Percentiles rank a stretch among this genome's conserved stretches.
Conservation (phyloP, 768 basidiomycete genomes). For the Saitozyma sp. region DNA sequence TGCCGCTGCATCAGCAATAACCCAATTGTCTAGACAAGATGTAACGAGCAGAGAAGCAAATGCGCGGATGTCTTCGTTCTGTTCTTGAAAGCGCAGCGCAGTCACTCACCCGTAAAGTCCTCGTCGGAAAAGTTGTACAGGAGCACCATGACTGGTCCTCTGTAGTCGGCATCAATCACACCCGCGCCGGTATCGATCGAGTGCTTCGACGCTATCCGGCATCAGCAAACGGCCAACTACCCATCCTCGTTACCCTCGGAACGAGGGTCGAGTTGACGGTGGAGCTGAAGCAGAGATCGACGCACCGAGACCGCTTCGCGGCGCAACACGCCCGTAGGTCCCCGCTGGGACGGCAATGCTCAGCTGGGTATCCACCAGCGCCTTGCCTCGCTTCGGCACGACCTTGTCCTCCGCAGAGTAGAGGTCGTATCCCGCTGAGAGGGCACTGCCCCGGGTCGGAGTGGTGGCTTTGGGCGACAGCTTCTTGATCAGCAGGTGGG, state of each 20-base stretch:
- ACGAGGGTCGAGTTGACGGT: not conserved
- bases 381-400: conserved; percentile 87
- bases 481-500: conserved; percentile 71
- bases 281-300: conserved; percentile 9
- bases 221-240: not conserved
- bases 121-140: conserved; percentile 88
- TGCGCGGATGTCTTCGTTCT: too few relatives aligned
- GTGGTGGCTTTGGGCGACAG: conserved; percentile 76
- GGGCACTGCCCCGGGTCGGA: conserved; percentile 80
- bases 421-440: conserved; percentile 93
- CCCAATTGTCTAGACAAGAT: too few relatives aligned
- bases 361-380: conserved; percentile 83
- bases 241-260: not conserved
- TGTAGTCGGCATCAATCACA: conserved; percentile 94
- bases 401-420: conserved; percentile 80
- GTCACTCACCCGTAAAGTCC: conserved; percentile 73
- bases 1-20: not conserved
- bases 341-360: conserved; percentile 91
- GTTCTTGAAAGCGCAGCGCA: not conserved
- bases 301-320: conserved; percentile 89
- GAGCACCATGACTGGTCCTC: conserved; percentile 84
- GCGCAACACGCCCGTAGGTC: conserved; percentile 95
- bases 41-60: too few relatives aligned
- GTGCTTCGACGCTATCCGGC: conserved; percentile 77
- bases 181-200: conserved; percentile 98